Conservation (phyloP, 1,284 basidiomycete species). For the Exobasidium cylindrosporum region DNA sequence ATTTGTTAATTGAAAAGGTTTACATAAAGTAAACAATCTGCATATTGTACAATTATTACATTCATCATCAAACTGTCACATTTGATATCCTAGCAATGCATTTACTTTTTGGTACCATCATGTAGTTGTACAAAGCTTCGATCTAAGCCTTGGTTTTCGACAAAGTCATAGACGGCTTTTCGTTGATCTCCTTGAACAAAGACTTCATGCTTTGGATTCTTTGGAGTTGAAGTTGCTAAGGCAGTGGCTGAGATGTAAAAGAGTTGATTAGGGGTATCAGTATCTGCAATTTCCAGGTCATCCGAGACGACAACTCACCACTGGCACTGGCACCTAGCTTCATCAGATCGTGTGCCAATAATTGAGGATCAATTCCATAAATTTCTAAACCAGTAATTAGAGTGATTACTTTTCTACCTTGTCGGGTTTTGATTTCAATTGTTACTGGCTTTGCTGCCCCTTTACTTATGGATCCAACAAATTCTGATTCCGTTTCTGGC, state of each 20-base stretch:
- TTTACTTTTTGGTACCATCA: constrained; percentile 14
- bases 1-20: neutral
- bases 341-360: constrained; percentile 12
- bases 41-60: neutral
- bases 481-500: constrained; percentile 1
- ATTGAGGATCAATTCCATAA: constrained; percentile 11
- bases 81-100: no score
- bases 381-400: constrained; percentile 13
- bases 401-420: constrained; percentile 14
- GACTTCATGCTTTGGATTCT: constrained; percentile 11
- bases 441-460: neutral
- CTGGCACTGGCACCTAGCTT: constrained; percentile 14
- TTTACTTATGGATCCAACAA: constrained; percentile 6
- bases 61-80: no score
- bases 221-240: neutral
- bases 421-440: constrained; percentile 14
- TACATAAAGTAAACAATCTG: neutral
- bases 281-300: no score
- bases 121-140: constrained; percentile 3
- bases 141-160: constrained; percentile 10
- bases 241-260: no score
- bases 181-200: constrained; percentile 18
- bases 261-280: no score
- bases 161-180: constrained; percentile 9
- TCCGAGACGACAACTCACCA: constrained; percentile 9